A percentile compares a stretch with the other conserved stretches of the same genome.
Conservation (phyloP, 1,139 yeast genomes). For the Yamadazyma sp. region DNA sequence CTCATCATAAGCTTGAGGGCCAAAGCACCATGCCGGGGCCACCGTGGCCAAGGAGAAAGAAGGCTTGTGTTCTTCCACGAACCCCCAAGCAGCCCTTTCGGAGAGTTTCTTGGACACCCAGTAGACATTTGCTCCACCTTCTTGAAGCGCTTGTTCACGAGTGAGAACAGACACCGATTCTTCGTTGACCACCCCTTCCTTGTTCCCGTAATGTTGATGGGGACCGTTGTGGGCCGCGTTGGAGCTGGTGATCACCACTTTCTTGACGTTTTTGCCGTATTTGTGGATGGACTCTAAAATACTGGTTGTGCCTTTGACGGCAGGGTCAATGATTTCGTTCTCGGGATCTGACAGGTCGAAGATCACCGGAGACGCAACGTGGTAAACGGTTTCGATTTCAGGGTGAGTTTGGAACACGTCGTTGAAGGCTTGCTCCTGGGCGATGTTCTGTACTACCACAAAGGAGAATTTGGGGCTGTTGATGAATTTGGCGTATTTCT, state of each 20-base stretch:
- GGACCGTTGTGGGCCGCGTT: slow-evolving; percentile 30
- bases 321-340: slow-evolving; percentile 22
- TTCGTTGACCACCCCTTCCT: slow-evolving; percentile 27
- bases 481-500: slow-evolving; percentile 17
- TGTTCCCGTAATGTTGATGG: slow-evolving; percentile 23
- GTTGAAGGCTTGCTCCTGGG: slow-evolving; percentile 14
- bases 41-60: slow-evolving; percentile 42
- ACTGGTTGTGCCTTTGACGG: slow-evolving; percentile 35
- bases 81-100: slow-evolving; percentile 35
- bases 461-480: slow-evolving; percentile 20
- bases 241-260: slow-evolving; percentile 39
- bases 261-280: slow-evolving; percentile 25
- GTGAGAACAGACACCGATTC: slow-evolving; percentile 26
- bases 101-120: slow-evolving; percentile 38
- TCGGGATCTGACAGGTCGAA: slow-evolving; percentile 15
- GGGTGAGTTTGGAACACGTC: slow-evolving; percentile 13
- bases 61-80: slow-evolving; percentile 27
- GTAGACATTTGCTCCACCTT: slow-evolving; percentile 24
- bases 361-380: slow-evolving; percentile 17
- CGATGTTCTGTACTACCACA: slow-evolving; percentile 22
- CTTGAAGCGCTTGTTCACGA: slow-evolving; percentile 25
- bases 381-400: slow-evolving; percentile 16
- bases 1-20: slow-evolving; percentile 37
- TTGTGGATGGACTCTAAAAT: slow-evolving; percentile 26
- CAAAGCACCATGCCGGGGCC: slow-evolving; percentile 48